Base-by-base conservation (phyloP, 345 rosid species). In the Eucalyptus coolabah region DNA sequence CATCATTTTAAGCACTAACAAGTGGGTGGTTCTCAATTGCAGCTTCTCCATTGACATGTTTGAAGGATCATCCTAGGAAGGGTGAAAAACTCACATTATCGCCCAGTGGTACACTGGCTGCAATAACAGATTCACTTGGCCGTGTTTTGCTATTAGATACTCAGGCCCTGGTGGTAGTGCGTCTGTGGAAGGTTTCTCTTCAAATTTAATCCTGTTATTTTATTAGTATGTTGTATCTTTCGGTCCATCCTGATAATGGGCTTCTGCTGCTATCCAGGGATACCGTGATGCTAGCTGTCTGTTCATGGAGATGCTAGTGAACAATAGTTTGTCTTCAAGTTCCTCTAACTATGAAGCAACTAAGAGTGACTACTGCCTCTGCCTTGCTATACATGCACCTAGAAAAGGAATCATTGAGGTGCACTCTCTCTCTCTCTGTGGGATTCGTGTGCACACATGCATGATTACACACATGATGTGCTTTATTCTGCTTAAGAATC, bases 81-180 rank as follows among this genome's bases (percentile, higher is more conserved):
- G 99, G 99, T 11, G 98, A 98, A 91, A 96, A 94, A 93, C 94
- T 96, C 69, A 96, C 97, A 2, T 89, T 96, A 92, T 98, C 98
- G 21, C 99, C 99, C 26, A 96, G 98, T 92, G 99, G 99, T 87
- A 96, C 99, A 86, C 93, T 98, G 93, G 99, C 99, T 92, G 98
- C 99, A 14, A 95, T 98, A 86, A 96, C 99, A 42, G 99, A 98
- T 93, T 98, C 99, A 86, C 98, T 98, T 91, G 99, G 99, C 90
- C 98, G 99, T 40, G 96, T 98, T 91, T 95, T 96, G 93, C 96
- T 97, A 54, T 93, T 98, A 90, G 99, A 98, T 91, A 97, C 99
- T 92, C 98, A 95, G 90, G 99, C 99, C 49, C 96, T 98, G 54
- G 98, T 98, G 51, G 98, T 97, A 77, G 99, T 98, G 89, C 96